Evolutionary conservation across 176 grass and related monocot genomes (phyloP), one percentile per base, ranked within the genome.

Genomic region (Bromus sterilis): DNA sequence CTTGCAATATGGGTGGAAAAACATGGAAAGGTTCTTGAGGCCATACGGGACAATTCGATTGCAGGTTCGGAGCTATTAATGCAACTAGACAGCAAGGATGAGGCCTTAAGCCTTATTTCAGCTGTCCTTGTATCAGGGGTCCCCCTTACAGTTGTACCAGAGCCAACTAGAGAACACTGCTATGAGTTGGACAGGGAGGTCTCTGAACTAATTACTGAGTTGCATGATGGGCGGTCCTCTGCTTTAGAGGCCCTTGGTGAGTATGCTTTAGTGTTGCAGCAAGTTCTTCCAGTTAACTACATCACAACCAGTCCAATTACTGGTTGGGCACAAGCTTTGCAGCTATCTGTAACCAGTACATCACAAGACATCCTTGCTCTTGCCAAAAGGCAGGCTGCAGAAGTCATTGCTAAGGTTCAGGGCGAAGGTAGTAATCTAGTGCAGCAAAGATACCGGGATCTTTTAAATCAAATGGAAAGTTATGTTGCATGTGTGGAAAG

Each of bases 141-240:
- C 44, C 95, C 95, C 70, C 90, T 98, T 84, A 90, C 95, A 81
- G 86, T 98, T 71, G 90, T 98, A 64, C 95, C 95, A 80, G 95
- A 98, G 76, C 95, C 95, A 70, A 93, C 92, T 57, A 91, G 86
- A 80, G 88, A 86, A 28, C 92, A 91, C 6, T 98, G 95, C 80
- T 86, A 80, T 89, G 95, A 98, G 78, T 81, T 98, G 83, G 95
- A 98, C 66, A 94, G 78, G 78, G 95, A 98, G 83, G 80, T 98
- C 83, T 91, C 88, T 81, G 86, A 88, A 77, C 35, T 94, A 77
- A 87, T 92, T n/a, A 63, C 84, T 66, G 95, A 98, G 87, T 89
- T 98, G 78, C 91, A 94, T 26, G 78, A 64, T 91, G 88, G 88
- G 21, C 79, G 91, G 71, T 93, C 84, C 72, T 85, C 84, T 87